Base-by-base conservation (phyloP, 2,329 filamentous ascomycete genomes). In the Eutypella sp. region DNA sequence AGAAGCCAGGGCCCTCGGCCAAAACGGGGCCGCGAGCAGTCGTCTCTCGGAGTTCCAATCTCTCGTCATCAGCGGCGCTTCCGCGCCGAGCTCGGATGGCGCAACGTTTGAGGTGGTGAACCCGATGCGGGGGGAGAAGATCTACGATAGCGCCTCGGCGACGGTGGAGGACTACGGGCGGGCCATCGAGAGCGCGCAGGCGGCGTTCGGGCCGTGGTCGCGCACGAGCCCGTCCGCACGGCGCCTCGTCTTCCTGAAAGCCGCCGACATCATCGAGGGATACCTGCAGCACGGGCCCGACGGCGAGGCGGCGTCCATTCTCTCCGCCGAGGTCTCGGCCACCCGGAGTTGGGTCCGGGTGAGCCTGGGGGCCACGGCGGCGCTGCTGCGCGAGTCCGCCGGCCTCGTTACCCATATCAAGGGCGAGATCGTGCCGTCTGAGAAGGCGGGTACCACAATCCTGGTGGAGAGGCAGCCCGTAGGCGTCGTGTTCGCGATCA, bases 401-500 rank as follows among this genome's bases (percentile, higher is more conserved):
- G 71, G 70, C 2, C 59, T 69, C 22, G 55, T 74, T 6, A 57
- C 53, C 19, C 57, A 51, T 15, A 58, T 67, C 41, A 52, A 63
- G 29, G 68, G 62, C 2, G 60, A 56, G 33, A 59, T 68, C 19
- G 53, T 57, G n/a, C 67, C 69, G 4, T 57, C 58, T 9, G 53
- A 63, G 1, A 47, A 54, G 2, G 71, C 78, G 31, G 75, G 73
- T 0, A 73, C 73, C 20, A 73, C 68, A 41, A 87, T 82, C 0
- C 70, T 93, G 53, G 68, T 95, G 4, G 67, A 84, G 52, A 84
- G 82, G 60, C 86, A 91, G 65, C 88, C 89, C 0, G 89, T 81
- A 56, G 89, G 89, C 2, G 88, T 93, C 7, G 75, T 91, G 15
- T 69, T 95, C 24, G 83, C 81, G 3, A 89, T 95, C 63, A 87